Evolutionary conservation across 1,284 basidiomycete genomes (phyloP).

Genomic region (Sanghuangporus baumii): DNA sequence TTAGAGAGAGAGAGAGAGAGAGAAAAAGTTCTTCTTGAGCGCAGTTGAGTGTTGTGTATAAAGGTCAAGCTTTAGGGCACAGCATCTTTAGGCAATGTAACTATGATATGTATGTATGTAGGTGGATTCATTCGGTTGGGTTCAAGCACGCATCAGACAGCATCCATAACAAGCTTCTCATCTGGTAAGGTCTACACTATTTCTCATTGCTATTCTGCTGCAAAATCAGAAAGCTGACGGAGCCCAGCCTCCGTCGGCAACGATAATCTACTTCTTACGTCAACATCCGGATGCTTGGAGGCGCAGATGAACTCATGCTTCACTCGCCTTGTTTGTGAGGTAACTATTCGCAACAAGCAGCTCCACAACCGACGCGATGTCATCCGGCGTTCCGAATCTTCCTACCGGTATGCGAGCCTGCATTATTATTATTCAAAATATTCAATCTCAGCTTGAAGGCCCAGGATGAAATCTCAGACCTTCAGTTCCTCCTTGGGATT

Average conservation of each 20-base stretch:
- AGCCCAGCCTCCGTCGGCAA: slow-evolving; percentile 17
- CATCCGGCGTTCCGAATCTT: slow-evolving; percentile 43
- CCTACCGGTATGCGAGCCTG: slow-evolving; percentile 43
- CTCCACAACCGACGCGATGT: slow-evolving; percentile 45
- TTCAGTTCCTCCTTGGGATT: slow-evolving; percentile 28
- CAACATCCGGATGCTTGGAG: neutral
- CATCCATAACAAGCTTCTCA: neutral
- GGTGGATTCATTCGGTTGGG: neutral
- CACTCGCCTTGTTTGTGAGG: slow-evolving; percentile 49
- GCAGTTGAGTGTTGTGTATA: neutral
- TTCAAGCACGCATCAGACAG: neutral
- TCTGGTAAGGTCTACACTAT: neutral
- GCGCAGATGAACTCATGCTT: neutral
- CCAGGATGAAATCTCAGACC: slow-evolving; percentile 16
- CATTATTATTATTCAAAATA: slow-evolving; percentile 23
- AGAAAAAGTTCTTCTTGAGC: neutral
- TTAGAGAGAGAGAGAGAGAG: neutral
- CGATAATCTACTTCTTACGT: slow-evolving; percentile 15
- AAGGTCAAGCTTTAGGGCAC: neutral
- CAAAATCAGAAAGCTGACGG: slow-evolving; percentile 15
- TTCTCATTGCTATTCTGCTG: neutral
- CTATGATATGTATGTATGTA: neutral
- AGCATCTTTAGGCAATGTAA: neutral
- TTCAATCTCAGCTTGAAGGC: neutral
- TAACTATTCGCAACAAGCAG: slow-evolving; percentile 44